A percentile compares a stretch with the other conserved stretches of the same genome.
These are phyloP conservation scores for Fusarium sp. DNA, from an alignment of 2,329 filamentous ascomycete species.

Conservation along the genomic window DNA sequence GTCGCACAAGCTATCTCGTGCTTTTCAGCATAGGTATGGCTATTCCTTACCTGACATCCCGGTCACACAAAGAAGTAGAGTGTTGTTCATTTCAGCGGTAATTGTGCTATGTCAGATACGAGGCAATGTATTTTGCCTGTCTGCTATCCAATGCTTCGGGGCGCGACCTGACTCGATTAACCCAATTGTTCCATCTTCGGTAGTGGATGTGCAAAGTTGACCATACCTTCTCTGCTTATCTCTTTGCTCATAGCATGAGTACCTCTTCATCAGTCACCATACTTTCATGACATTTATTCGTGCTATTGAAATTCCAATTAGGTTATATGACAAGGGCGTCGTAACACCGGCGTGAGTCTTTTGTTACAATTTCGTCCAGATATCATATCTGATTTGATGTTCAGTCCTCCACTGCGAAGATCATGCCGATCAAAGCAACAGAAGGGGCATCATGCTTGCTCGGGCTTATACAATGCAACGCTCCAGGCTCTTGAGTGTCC, in stretches of 20 bases:
- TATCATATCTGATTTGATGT: conserved; percentile 4
- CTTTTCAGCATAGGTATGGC: conserved; percentile 23
- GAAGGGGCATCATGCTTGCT: conserved; percentile 21
- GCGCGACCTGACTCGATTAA: conserved; percentile 38
- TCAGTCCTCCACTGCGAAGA: conserved; percentile 34
- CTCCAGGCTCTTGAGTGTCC: conserved; percentile 4
- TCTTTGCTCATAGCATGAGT: conserved; percentile 9
- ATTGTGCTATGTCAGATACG: conserved; percentile 6
- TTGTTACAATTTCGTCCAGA: neutral
- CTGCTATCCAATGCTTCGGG: conserved; percentile 6
- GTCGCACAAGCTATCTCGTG: conserved; percentile 7
- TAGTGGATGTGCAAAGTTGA: conserved; percentile 33
- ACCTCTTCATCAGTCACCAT: conserved; percentile 24
- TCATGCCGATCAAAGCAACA: conserved; percentile 33
- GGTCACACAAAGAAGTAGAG: conserved; percentile 19
- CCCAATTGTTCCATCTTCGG: conserved; percentile 36
- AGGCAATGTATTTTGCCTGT: conserved; percentile 10
- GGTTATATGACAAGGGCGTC: neutral
- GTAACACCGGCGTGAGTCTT: neutral
- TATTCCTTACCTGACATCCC: conserved; percentile 21
- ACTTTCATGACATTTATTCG: conserved; percentile 10
- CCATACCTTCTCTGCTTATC: conserved; percentile 19
- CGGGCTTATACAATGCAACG: conserved; percentile 13
- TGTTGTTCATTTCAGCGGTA: conserved; percentile 7
- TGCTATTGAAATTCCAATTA: conserved; percentile 3